Base-by-base conservation (phyloP, 371 early-diverging fungal genomes). In the Mortierella sp. region DNA sequence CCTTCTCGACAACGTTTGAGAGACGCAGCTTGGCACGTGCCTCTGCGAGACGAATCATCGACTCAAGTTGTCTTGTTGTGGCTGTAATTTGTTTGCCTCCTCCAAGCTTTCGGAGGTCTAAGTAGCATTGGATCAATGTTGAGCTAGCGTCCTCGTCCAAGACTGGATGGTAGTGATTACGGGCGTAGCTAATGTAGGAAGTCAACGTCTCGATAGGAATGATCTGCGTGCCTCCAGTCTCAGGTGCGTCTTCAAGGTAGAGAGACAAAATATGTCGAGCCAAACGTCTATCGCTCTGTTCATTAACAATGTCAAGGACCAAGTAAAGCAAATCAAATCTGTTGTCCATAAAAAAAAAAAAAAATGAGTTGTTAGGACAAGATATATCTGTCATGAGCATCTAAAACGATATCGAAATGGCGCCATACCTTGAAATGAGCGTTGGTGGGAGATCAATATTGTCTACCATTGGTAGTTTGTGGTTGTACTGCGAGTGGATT, bases 41-140 rank as follows among this genome's bases (percentile, higher is more conserved):
- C 84, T 99, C 99, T 22, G 98, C 87, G 83, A 99, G 90, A 59
- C 99, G 94, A 76, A 99, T 98, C 94, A 99, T 94, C 28, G 96
- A 96, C 89, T 99, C 99, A 41, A 99, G 89, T 86, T 99, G 99
- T 67, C 99, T 92, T 3, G 99, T 99, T 0, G 99, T 99, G 1
- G 99, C 99, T 19, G 97, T 96, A 40, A 99, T 92, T 33, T 95
- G 94, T 63, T 94, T 95, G 60, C 89, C 85, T 59, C 89, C 87
- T 16, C 97, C 98, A 65, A 95, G 86, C 69, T 92, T 90, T 11
- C 99, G 91, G 74, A 99, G 87, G 40, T 95, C 93, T 11, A 97
- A 93, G 84, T 99, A 99, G 53, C 85, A 86, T 57, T 94, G 88
- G 1, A 93, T 92, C 53, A 99, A 87, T 22, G 86, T 86, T 4